Percentiles rank a stretch among this genome's conserved stretches.
Conservation (phyloP, 257 asterid genomes). For the Plantago major region DNA sequence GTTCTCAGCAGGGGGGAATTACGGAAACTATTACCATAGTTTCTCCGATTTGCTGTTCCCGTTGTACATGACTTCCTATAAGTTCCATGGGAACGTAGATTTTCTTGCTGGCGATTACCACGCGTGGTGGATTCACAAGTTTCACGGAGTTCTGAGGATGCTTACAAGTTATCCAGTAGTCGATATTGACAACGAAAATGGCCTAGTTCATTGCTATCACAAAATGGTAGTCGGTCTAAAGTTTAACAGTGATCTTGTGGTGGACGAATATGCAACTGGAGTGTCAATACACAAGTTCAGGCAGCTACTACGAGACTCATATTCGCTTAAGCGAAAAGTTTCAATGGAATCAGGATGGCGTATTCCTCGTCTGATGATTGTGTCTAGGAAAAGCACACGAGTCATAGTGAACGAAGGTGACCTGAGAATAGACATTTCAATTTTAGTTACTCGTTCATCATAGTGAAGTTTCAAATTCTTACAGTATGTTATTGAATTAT, state of each 20-base stretch:
- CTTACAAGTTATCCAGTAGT: constrained; percentile 37
- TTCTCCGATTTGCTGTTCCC: constrained; percentile 58
- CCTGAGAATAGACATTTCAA: no score
- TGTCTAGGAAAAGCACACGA: constrained; percentile 51
- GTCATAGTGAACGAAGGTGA: constrained; percentile 31
- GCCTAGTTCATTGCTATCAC: constrained; percentile 37
- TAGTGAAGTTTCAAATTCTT: no score
- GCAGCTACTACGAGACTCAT: constrained; percentile 38
- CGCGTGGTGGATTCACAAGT: constrained; percentile 57
- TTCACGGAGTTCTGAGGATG: constrained; percentile 21
- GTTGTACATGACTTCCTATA: constrained; percentile 34
- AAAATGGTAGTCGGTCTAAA: constrained; percentile 44
- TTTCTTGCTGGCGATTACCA: constrained; percentile 51
- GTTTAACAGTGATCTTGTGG: constrained; percentile 36
- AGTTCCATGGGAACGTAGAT: constrained; percentile 36
- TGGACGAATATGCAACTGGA: constrained; percentile 15
- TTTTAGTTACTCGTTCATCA: no score
- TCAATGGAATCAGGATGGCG: constrained; percentile 10
- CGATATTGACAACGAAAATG: constrained; percentile 36
- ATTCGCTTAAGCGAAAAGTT: constrained; percentile 34
- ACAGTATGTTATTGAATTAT: no score
- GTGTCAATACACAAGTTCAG: constrained; percentile 40
- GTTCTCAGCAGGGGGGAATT: constrained; percentile 54
- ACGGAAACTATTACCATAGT: constrained; percentile 70
- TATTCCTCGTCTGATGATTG: constrained; percentile 54